Percentiles rank a stretch among this genome's conserved stretches.
Conservation (phyloP, 1,284 basidiomycete genomes). For the Porogramme epimiltina region DNA sequence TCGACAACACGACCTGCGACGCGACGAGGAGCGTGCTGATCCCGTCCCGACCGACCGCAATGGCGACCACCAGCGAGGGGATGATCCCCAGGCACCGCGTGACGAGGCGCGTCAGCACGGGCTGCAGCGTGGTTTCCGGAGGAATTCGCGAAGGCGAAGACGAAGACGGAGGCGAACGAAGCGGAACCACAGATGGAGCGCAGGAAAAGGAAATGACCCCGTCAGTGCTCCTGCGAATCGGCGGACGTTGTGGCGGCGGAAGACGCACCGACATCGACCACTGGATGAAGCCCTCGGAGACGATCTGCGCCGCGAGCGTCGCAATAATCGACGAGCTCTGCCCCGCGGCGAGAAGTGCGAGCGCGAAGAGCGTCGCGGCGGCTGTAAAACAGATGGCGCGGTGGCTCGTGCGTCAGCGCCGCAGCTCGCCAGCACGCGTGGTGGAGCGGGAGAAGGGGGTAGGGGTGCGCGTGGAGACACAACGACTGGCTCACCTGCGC, state of each 20-base stretch:
- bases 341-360: constrained; percentile 83
- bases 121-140: constrained; percentile 40
- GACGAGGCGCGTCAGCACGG: constrained; percentile 76
- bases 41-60: constrained; percentile 73
- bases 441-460: not conserved
- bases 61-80: constrained; percentile 81
- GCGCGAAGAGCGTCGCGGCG: constrained; percentile 82
- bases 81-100: constrained; percentile 86
- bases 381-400: constrained; percentile 35
- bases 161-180: no score
- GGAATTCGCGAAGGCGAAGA: no score
- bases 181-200: no score
- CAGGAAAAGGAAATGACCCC: no score
- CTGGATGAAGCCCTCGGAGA: constrained; percentile 90
- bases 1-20: constrained; percentile 85
- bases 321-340: constrained; percentile 93
- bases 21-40: constrained; percentile 84
- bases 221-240: constrained; percentile 4
- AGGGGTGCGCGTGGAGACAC: not conserved
- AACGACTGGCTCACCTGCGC: constrained; percentile 50
- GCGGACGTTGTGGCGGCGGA: not conserved
- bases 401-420: not conserved
- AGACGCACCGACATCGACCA: constrained; percentile 80
- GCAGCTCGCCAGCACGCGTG: no score
- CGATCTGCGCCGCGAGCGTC: constrained; percentile 89